A percentile compares a stretch with the other conserved stretches of the same genome.
phyloP scores from a whole-genome alignment of 345 rosid genomes.

The Euphorbia tirucalli region DNA sequence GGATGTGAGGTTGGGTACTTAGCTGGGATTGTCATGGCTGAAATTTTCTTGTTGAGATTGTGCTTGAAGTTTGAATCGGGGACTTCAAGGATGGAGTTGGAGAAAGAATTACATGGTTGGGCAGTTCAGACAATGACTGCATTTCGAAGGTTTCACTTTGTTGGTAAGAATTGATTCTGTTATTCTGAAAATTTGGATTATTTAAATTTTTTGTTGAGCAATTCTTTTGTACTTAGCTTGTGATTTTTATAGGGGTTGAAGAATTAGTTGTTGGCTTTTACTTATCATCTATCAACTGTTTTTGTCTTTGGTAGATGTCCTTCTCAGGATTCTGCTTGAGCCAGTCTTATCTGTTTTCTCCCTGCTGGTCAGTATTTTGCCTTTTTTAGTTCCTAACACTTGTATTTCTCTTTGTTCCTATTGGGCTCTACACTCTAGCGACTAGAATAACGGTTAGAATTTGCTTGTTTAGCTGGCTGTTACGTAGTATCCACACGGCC shows the following conservation, averaged over 20 bases:
- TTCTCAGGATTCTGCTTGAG: constrained; percentile 62
- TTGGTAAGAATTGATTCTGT: constrained; percentile 42
- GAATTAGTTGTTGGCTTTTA: not conserved
- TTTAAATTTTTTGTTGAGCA: not conserved
- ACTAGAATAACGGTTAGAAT: not conserved
- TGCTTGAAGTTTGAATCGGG: constrained; percentile 51
- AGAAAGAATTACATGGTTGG: constrained; percentile 39
- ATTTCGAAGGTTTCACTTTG: constrained; percentile 48
- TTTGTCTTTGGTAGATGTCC: constrained; percentile 38
- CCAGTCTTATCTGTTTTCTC: constrained; percentile 49
- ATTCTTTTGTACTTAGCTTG: not conserved
- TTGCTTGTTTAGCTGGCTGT: not conserved
- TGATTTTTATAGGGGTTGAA: not conserved
- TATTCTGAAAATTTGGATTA: not conserved
- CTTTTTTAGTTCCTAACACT: constrained; percentile 2
- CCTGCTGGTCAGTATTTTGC: constrained; percentile 47
- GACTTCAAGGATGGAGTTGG: constrained; percentile 33
- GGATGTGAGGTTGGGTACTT: constrained; percentile 47
- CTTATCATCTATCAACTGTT: not conserved
- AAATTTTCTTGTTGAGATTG: constrained; percentile 50
- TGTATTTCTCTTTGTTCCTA: not conserved
- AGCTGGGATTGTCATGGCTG: constrained; percentile 70
- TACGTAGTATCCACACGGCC: not conserved
- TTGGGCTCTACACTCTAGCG: not conserved
- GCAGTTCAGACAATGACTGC: constrained; percentile 45